Evolutionary conservation across 2,329 filamentous ascomycete species (phyloP), one percentile per base, ranked within the genome.

Genomic region (Sordariomycetes sp.): DNA sequence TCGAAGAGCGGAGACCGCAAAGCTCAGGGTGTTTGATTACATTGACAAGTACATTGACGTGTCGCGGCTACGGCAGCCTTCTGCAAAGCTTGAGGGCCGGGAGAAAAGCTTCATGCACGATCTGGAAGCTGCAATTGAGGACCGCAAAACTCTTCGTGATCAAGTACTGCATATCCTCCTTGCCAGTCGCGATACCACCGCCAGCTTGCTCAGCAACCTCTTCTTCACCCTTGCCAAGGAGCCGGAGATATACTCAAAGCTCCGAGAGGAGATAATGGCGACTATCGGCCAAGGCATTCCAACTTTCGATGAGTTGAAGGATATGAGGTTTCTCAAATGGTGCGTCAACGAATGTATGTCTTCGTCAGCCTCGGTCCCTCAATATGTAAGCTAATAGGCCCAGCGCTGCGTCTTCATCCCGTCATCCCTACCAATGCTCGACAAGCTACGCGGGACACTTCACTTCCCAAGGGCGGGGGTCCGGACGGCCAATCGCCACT

Each of bases 301-400:
- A 2, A 65, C 59, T 0, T 68, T 66, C 35, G 61, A 63, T 23
- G 57, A 71, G 42, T 42, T 77, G 37, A 68, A 63, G 45, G 58
- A 62, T 21, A 58, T 75, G 48, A 66, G 63, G 38, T 77, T 76
- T 39, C 49, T 79, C 34, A 66, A 65, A 42, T 72, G 61, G 55
- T 70, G 68, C 21, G 43, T 77, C 38, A 71, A 76, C 40, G 74
- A 78, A 51, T 66, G 72, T 74, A 55, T 56, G 57, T 48, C n/a
- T n/a, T 12, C 19, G 18, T 17, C 19, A 18, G 15, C n/a, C 19
- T 25, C 12, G n/a, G 16, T 6, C 21, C 11, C 20, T n/a, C 30
- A n/a, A n/a, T 14, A 20, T 25, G 21, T 38, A 40, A 15, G 36
- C 24, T 30, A 10, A 34, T 21, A 4, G 33, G 16, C 12, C 21